Percentiles rank a stretch among this genome's conserved stretches.
Evolutionary conservation across 371 early-diverging fungal species (phyloP).

Genomic region (Mucor irregularis): DNA sequence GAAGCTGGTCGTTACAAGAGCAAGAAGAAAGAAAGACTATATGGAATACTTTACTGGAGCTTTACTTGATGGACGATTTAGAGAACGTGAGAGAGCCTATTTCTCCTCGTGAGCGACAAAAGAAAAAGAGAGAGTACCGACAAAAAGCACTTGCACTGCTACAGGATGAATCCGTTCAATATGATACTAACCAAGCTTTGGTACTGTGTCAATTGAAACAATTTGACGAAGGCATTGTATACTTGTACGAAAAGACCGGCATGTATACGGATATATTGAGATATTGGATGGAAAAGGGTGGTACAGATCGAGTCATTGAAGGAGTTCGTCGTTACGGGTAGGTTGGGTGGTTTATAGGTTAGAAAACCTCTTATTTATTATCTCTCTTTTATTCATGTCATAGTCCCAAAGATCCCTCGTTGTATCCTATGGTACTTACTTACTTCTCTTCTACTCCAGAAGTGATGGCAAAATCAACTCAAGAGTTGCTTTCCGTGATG

Average conservation of each 20-base stretch:
- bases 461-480: constrained; percentile 52
- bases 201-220: constrained; percentile 83
- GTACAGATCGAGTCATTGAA: constrained; percentile 73
- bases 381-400: neutral
- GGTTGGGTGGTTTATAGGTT: neutral
- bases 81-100: constrained; percentile 7
- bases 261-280: constrained; percentile 82
- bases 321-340: constrained; percentile 84
- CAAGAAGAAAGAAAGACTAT: constrained; percentile 68
- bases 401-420: constrained; percentile 69
- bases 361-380: neutral
- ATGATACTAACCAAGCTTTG: constrained; percentile 90
- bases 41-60: constrained; percentile 90
- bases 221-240: constrained; percentile 85
- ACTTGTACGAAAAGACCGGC: constrained; percentile 79
- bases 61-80: constrained; percentile 70
- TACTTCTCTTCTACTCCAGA: constrained; percentile 79
- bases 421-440: constrained; percentile 82
- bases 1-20: constrained; percentile 29
- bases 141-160: constrained; percentile 44
- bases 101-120: constrained; percentile 24
- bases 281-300: constrained; percentile 79
- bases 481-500: constrained; percentile 71
- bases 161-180: constrained; percentile 56
- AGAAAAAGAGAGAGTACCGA: constrained; percentile 30